A percentile compares a stretch with the other conserved stretches of the same genome.
phyloP scores from a whole-genome alignment of 2,329 filamentous ascomycete species.

The Xylariaceae sp. region DNA sequence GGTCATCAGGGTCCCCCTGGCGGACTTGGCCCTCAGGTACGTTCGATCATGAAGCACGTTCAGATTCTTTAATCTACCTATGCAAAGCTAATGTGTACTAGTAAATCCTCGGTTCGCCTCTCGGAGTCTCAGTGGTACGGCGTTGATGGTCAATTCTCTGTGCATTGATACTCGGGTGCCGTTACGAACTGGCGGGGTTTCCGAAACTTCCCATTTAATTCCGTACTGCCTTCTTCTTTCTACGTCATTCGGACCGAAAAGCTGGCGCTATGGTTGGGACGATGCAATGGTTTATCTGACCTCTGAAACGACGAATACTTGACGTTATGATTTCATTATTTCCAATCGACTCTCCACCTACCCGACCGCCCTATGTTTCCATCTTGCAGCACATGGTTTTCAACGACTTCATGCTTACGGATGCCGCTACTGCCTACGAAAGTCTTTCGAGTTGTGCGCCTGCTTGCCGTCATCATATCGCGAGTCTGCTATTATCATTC shows the following conservation, averaged over 20 bases:
- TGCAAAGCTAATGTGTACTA: conserved; percentile 13
- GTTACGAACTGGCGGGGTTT: conserved; percentile 15
- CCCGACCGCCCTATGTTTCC: too few species aligned
- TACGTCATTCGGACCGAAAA: conserved; percentile 20
- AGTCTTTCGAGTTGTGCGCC: conserved; percentile 5
- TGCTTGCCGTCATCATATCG: neutral
- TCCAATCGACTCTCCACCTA: neutral
- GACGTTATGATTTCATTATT: conserved; percentile 21
- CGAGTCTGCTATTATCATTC: conserved; percentile 5
- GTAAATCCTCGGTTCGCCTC: conserved; percentile 27
- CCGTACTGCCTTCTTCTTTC: conserved; percentile 23
- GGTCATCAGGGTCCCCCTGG: conserved; percentile 30
- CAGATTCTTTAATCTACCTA: neutral
- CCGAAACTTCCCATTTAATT: conserved; percentile 3
- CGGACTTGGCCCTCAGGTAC: conserved; percentile 32
- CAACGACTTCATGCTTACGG: conserved; percentile 2
- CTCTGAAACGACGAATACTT: conserved; percentile 23
- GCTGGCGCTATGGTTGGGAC: conserved; percentile 21
- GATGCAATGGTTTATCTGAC: conserved; percentile 21
- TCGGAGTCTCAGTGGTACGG: conserved; percentile 33
- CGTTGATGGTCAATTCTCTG: conserved; percentile 29
- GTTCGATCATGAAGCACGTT: neutral
- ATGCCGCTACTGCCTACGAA: conserved; percentile 6
- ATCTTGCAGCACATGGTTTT: too few species aligned
- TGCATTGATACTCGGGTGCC: conserved; percentile 25